Evolutionary conservation across 2,329 filamentous ascomycete species (phyloP).

Genomic region (Hymenoscyphus albidus): DNA sequence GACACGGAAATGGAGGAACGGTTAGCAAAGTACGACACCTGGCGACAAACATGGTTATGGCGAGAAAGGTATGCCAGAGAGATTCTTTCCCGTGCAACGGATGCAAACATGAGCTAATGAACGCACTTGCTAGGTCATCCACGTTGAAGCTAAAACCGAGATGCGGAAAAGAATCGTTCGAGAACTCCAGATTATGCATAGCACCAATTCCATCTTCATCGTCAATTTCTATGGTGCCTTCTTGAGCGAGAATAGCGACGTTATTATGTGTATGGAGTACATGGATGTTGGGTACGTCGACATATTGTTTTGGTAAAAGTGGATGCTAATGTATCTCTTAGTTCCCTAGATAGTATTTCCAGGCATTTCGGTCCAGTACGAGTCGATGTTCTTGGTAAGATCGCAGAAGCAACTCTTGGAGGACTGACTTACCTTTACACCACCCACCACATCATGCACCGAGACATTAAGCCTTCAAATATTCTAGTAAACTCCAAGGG

Average conservation of each 20-base stretch:
- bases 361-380: conserved; percentile 92
- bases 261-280: conserved; percentile 99
- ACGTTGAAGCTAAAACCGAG: conserved; percentile 96
- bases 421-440: conserved; percentile 94
- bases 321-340: conserved; percentile 38
- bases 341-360: conserved; percentile 88
- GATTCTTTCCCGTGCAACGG: not conserved
- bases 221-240: conserved; percentile 98
- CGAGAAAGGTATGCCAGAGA: conserved; percentile 71
- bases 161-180: conserved; percentile 95
- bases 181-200: conserved; percentile 97
- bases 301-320: conserved; percentile 25
- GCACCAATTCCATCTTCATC: conserved; percentile 94
- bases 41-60: conserved; percentile 94
- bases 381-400: conserved; percentile 95
- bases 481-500: conserved; percentile 93
- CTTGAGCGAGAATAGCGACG: conserved; percentile 92
- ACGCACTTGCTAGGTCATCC: conserved; percentile 69
- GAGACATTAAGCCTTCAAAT: conserved; percentile 98
- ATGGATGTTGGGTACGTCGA: conserved; percentile 90
- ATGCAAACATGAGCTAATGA: not conserved
- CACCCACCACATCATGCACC: conserved; percentile 96
- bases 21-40: conserved; percentile 97
- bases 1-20: conserved; percentile 93
- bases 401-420: conserved; percentile 90